Conservation (phyloP, 2,329 filamentous ascomycete genomes). For the Scedosporium dehoogii region DNA sequence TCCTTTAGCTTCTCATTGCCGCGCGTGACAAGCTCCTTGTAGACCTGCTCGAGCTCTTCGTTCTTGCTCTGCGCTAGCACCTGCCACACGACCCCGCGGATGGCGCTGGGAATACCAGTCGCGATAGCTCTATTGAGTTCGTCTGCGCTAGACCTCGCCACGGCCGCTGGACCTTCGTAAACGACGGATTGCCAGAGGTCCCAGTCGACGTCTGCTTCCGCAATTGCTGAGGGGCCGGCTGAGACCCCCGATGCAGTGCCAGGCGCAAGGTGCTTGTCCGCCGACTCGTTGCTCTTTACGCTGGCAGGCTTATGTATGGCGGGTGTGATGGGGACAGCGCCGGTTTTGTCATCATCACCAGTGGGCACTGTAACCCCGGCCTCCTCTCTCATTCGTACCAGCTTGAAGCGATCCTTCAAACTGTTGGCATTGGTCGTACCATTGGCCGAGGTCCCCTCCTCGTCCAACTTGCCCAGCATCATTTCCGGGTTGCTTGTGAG, state of each 20-base stretch:
- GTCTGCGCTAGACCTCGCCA: conserved; percentile 77
- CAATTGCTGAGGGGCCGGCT: conserved; percentile 60
- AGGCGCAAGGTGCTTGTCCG: conserved; percentile 53
- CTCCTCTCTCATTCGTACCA: conserved; percentile 66
- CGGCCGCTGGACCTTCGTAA: conserved; percentile 82
- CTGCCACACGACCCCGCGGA: conserved; percentile 98
- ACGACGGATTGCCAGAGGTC: conserved; percentile 96
- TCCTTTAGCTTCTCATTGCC: conserved; percentile 75
- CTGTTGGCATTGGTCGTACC: conserved; percentile 43
- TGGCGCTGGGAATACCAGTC: conserved; percentile 85
- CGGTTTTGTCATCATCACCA: conserved; percentile 43
- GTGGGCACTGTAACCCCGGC: conserved; percentile 42
- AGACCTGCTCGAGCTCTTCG: conserved; percentile 78
- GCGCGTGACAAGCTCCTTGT: conserved; percentile 67
- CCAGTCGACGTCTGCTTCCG: conserved; percentile 84
- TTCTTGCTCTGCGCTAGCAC: conserved; percentile 93
- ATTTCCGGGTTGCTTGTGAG: conserved; percentile 73
- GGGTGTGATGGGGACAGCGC: conserved; percentile 9
- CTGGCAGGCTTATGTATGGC: conserved; percentile 11
- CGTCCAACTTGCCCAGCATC: conserved; percentile 66
- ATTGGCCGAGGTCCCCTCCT: conserved; percentile 43
- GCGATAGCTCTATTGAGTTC: conserved; percentile 87
- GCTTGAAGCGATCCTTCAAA: conserved; percentile 69
- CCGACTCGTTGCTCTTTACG: conserved; percentile 16
- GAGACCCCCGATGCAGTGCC: conserved; percentile 78